phyloP scores from a whole-genome alignment of 768 basidiomycete genomes.

The Kwoniella mangroviensis region DNA sequence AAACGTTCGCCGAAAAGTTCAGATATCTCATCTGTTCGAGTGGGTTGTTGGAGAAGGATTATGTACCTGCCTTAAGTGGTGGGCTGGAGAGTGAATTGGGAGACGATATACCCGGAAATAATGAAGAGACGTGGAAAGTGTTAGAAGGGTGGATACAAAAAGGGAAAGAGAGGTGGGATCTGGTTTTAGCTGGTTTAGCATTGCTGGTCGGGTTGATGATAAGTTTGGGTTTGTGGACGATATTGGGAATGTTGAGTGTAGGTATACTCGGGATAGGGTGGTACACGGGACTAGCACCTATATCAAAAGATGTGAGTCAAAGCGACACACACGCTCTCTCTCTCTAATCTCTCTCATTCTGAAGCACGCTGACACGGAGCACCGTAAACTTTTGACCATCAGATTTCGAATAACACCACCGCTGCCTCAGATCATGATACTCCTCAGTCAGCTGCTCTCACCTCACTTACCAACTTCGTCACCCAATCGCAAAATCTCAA shows the following conservation, averaged over 20 bases:
- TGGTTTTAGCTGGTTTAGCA: constrained; percentile 24
- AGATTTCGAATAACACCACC: not conserved
- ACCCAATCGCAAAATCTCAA: constrained; percentile 31
- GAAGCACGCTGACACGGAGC: too few relatives aligned
- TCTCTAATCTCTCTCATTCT: too few relatives aligned
- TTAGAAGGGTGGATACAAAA: constrained; percentile 1
- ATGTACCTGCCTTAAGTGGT: constrained; percentile 38
- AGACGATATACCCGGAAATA: not conserved
- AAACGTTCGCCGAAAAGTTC: constrained; percentile 51
- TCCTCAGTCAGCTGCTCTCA: constrained; percentile 10
- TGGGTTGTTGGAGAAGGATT: constrained; percentile 50
- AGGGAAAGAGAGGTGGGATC: constrained; percentile 32
- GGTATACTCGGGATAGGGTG: not conserved
- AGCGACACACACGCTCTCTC: too few relatives aligned
- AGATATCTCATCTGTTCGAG: constrained; percentile 53
- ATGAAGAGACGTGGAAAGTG: not conserved
- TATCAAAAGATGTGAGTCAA: not conserved
- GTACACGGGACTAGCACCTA: not conserved
- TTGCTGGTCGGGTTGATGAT: constrained; percentile 18
- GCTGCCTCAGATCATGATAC: not conserved
- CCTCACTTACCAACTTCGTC: constrained; percentile 25
- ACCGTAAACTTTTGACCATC: too few relatives aligned
- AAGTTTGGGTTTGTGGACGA: constrained; percentile 22
- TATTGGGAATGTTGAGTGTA: not conserved
- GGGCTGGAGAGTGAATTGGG: constrained; percentile 5